phyloP scores from a whole-genome alignment of 176 grass and related monocot species.

The Saccharum officinarum region DNA sequence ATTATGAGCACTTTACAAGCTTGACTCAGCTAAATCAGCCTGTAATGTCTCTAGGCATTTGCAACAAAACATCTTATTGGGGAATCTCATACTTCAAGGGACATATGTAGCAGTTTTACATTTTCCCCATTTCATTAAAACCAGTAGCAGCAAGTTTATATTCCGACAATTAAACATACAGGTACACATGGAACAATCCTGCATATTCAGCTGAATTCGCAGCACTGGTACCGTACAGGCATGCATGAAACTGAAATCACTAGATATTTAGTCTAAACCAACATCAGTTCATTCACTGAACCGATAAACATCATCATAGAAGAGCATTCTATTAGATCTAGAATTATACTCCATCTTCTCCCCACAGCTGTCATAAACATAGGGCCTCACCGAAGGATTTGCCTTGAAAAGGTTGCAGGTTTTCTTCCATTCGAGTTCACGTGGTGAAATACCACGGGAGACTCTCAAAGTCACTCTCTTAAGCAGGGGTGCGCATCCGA shows the following conservation, averaged over 20 bases:
- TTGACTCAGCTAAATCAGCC: too few species aligned
- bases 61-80: too few species aligned
- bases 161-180: neutral
- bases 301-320: neutral
- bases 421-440: neutral
- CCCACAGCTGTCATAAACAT: neutral
- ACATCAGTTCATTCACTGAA: neutral
- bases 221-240: neutral
- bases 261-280: neutral
- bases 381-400: neutral
- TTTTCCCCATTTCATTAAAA: neutral
- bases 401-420: neutral
- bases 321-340: neutral
- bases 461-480: neutral
- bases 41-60: too few species aligned
- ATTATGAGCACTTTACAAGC: too few species aligned
- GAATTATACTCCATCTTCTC: neutral
- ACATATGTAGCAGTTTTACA: neutral
- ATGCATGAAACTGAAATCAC: neutral
- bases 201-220: neutral
- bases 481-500: constrained; percentile 4
- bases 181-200: neutral
- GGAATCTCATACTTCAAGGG: neutral
- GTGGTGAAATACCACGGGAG: neutral
- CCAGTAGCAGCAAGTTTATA: neutral